A percentile compares a stretch with the other conserved stretches of the same genome.
These are phyloP conservation scores for Coccinonectria pachysandricola DNA, from an alignment of 2,329 filamentous ascomycete genomes.

Conservation along the genomic window DNA sequence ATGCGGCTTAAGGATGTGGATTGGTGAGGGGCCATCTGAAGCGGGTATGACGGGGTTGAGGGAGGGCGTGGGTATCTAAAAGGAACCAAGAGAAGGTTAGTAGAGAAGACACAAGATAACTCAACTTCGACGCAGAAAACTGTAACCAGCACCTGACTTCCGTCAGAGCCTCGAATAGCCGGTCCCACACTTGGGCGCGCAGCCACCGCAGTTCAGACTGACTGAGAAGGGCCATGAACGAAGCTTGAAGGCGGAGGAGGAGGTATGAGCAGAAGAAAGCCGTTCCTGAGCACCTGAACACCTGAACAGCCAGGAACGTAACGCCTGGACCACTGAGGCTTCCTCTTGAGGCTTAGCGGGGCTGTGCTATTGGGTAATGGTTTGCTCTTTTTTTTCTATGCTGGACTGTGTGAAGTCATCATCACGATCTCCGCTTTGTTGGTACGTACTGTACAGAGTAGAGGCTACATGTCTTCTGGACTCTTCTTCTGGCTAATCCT, in stretches of 20 bases:
- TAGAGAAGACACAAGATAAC: constrained; percentile 1
- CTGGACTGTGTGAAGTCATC: constrained; percentile 20
- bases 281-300: constrained; percentile 22
- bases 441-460: constrained; percentile 7
- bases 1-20: too few species aligned
- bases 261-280: constrained; percentile 6
- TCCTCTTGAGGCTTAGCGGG: constrained; percentile 21
- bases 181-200: constrained; percentile 11
- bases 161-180: constrained; percentile 27
- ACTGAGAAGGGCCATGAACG: constrained; percentile 7
- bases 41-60: too few species aligned
- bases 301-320: constrained; percentile 23
- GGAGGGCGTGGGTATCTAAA: too few species aligned
- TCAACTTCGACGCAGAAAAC: too few species aligned
- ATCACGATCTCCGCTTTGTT: constrained; percentile 19
- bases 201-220: constrained; percentile 4
- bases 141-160: too few species aligned
- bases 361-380: constrained; percentile 24
- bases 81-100: background rate
- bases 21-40: too few species aligned
- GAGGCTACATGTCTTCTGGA: constrained; percentile 14
- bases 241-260: constrained; percentile 1
- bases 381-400: constrained; percentile 16
- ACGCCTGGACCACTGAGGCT: constrained; percentile 18
- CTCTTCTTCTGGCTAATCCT: constrained; percentile 17